These are phyloP conservation scores for Aspergillus terreus DNA, from an alignment of 2,329 filamentous ascomycete species.

Conservation along the genomic window DNA sequence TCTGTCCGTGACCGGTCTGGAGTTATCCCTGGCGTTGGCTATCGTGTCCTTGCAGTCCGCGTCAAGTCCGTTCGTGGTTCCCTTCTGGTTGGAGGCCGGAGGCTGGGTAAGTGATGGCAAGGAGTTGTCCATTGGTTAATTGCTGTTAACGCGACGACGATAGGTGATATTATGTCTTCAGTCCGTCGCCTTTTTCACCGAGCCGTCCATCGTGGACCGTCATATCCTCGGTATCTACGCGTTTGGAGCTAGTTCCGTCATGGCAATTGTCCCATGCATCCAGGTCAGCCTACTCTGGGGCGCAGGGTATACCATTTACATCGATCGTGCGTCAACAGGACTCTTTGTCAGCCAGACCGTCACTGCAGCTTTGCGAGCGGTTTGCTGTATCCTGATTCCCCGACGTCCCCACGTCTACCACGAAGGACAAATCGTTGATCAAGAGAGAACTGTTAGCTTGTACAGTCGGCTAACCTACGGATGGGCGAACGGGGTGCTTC, in stretches of 20 bases:
- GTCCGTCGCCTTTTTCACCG: constrained; percentile 30
- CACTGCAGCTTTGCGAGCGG: constrained; percentile 26
- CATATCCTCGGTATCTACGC: constrained; percentile 29
- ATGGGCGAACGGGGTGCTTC: constrained; percentile 59
- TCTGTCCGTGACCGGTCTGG: constrained; percentile 53
- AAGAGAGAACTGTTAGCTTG: constrained; percentile 58
- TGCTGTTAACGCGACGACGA: background rate
- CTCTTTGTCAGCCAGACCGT: constrained; percentile 50
- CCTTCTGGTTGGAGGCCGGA: constrained; percentile 58
- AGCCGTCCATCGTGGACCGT: constrained; percentile 29
- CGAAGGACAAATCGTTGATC: constrained; percentile 59
- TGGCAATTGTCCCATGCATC: constrained; percentile 17
- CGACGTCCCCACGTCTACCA: constrained; percentile 65
- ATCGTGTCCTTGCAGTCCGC: constrained; percentile 45
- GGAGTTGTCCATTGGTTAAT: too few relatives aligned
- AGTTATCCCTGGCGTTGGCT: constrained; percentile 55
- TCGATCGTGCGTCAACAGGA: constrained; percentile 31
- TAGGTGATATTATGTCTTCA: constrained; percentile 32
- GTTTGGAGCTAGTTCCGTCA: constrained; percentile 27
- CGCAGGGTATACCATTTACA: constrained; percentile 12
- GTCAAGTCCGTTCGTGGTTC: constrained; percentile 39
- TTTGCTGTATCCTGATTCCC: constrained; percentile 54
- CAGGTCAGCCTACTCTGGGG: constrained; percentile 31
- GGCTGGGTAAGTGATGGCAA: constrained; percentile 56
- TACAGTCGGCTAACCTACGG: constrained; percentile 61